Base-by-base conservation (phyloP, 164 flowering plant genomes). In the Euptelea pleiosperma region DNA sequence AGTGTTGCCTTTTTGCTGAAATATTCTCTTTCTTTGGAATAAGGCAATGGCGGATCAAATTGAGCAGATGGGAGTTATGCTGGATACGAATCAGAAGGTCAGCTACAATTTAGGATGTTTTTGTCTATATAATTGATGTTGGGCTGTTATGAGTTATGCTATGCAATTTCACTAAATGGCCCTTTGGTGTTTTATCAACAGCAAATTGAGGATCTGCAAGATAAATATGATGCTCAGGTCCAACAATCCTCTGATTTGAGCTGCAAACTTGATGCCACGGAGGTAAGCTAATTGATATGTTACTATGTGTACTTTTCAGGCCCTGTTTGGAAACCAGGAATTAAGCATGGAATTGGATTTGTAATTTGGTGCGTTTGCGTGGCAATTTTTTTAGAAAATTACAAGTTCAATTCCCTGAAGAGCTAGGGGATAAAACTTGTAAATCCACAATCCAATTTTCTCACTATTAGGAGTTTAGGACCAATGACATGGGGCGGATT, bases 31-130 rank as follows among this genome's bases (percentile, higher is more conserved):
- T 52, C 6, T 18, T 28, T 58, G 24, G 49, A 24, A 29, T 37
- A 48, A 93, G 98, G 86, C 90, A 41, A 93, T 93, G 97, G 77
- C 88, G 48, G 99, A 93, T 40, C 97, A 88, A 58, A 86, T 93
- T 66, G 99, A 91, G 55, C 97, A 88, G 68, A 81, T 88, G 93
- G 83, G 83, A 25, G 59, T 68, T 21, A 67, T 48, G 42, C 56
- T 83, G 29, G 99, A 93, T 70, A 82, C 67, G 39, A 71, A 85
- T 57, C 93, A 86, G 61, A 93, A 86, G 91, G 99, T 87, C 22
- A 47, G 73, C 36, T 53, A 8, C n/a, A 26, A 49, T 33, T 45
- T 33, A 8, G 34, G 63, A 22, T 58, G 21, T 8, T 4, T 16
- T 22, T 25, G 8, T 4, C 15, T 28, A 19, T 26, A 43, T 10